A percentile compares a stretch with the other conserved stretches of the same genome.
Evolutionary conservation across 1,284 basidiomycete species (phyloP).

Genomic region (Moesziomyces antarcticus): DNA sequence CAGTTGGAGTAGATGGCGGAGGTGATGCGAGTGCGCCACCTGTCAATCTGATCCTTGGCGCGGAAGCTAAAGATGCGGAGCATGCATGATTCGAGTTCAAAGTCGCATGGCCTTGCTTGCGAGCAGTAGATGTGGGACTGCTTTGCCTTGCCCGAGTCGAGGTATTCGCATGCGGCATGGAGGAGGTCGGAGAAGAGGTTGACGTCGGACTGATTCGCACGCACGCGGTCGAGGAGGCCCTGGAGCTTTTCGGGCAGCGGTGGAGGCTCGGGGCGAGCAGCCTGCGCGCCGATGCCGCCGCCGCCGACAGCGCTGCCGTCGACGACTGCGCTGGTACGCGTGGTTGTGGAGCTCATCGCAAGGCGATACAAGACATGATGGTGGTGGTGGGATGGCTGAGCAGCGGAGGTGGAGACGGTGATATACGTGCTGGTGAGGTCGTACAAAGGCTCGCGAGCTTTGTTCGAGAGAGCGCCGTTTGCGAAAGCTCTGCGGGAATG

Average conservation of each 20-base stretch:
- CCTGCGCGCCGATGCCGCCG: not conserved
- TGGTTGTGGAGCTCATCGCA: not conserved
- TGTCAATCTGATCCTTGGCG: constrained; percentile 32
- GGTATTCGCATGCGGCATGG: constrained; percentile 35
- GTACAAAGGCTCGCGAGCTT: not conserved
- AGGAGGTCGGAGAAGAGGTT: constrained; percentile 42
- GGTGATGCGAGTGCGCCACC: constrained; percentile 41
- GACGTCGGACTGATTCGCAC: constrained; percentile 27
- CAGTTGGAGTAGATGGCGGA: constrained; percentile 46
- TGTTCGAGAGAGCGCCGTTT: not conserved
- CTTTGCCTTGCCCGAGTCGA: constrained; percentile 35
- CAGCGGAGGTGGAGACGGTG: no score
- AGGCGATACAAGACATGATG: not conserved
- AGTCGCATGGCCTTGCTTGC: constrained; percentile 39
- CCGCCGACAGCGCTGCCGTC: not conserved
- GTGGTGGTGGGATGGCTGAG: not conserved
- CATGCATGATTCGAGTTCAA: constrained; percentile 57
- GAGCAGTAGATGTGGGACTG: constrained; percentile 38
- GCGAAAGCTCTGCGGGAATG: no score
- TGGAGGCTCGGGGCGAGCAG: constrained; percentile 23
- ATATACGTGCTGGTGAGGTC: not conserved
- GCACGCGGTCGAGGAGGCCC: constrained; percentile 23
- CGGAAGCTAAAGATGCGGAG: constrained; percentile 54
- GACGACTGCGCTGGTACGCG: not conserved
- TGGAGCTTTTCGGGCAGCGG: constrained; percentile 22